Evolutionary conservation across 768 basidiomycete genomes (phyloP).

Genomic region (Peribolospora baueri): DNA sequence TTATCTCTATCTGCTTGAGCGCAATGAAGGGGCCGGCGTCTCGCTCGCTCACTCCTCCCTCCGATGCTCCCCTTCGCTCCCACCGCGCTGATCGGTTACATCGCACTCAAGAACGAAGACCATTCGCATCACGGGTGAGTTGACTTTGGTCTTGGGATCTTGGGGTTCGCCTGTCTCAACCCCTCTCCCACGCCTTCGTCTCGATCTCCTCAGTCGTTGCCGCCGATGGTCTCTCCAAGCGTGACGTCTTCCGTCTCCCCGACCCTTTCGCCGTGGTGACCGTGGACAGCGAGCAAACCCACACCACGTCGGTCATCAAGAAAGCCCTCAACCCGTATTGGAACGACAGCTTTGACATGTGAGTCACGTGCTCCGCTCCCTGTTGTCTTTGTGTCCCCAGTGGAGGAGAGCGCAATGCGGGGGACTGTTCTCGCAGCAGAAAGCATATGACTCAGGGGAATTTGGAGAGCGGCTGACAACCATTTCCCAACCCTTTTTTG

Average conservation of each 20-base stretch:
- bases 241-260: conserved; percentile 84
- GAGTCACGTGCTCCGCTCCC: conserved; percentile 15
- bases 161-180: neutral
- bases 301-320: conserved; percentile 90
- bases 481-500: too few relatives aligned
- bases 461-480: too few relatives aligned
- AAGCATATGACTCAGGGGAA: too few relatives aligned
- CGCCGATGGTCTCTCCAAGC: conserved; percentile 76
- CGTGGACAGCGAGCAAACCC: conserved; percentile 90
- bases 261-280: conserved; percentile 98
- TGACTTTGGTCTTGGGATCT: neutral
- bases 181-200: neutral
- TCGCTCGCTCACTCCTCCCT: neutral
- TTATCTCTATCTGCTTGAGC: neutral
- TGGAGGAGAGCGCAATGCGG: too few relatives aligned
- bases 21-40: neutral
- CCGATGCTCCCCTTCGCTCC: neutral
- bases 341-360: conserved; percentile 98
- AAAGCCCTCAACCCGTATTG: conserved; percentile 86
- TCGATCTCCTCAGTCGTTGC: conserved; percentile 48
- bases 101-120: conserved; percentile 4
- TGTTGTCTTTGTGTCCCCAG: conserved; percentile 1
- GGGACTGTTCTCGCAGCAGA: too few relatives aligned
- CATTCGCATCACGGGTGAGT: conserved; percentile 6
- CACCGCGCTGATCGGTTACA: neutral